A percentile compares a stretch with the other conserved stretches of the same genome.
Evolutionary conservation across 73 alveolate species (phyloP).

Genomic region (Symbiodinium natans): DNA sequence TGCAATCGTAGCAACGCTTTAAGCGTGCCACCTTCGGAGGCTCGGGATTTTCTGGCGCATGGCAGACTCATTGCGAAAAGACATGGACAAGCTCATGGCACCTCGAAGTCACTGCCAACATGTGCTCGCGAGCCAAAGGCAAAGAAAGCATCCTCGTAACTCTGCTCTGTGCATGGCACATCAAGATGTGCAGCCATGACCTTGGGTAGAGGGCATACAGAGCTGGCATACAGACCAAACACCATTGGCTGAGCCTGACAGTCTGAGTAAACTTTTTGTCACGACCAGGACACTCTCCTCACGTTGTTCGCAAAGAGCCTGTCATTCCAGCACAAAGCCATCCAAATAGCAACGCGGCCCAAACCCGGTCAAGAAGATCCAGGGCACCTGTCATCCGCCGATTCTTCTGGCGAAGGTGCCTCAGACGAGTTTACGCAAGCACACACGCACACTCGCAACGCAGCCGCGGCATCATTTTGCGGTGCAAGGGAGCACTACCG

Average conservation of each 20-base stretch:
- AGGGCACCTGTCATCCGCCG: background rate
- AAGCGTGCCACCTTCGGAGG: background rate
- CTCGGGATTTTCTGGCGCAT: too few species aligned
- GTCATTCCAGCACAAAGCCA: too few species aligned
- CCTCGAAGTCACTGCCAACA: conserved; percentile 29
- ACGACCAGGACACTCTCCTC: conserved; percentile 1
- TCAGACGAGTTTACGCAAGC: too few species aligned
- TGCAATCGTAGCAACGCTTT: background rate
- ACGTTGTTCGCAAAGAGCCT: conserved; percentile 42
- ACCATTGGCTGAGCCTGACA: background rate
- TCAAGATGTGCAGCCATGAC: background rate
- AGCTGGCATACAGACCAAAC: too few species aligned
- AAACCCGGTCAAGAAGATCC: too few species aligned
- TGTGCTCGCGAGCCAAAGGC: conserved; percentile 10
- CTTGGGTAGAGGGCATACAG: too few species aligned
- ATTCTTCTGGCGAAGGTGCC: conserved; percentile 8
- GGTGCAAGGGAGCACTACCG: too few species aligned
- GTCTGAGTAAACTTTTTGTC: background rate
- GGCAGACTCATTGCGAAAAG: too few species aligned
- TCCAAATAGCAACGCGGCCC: too few species aligned
- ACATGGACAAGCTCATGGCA: too few species aligned
- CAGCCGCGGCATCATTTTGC: too few species aligned
- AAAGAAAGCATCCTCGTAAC: conserved; percentile 21
- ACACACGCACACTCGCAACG: too few species aligned
- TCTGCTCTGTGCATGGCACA: conserved; percentile 11